These are phyloP conservation scores for Silene noctiflora DNA, from an alignment of 179 eudicot genomes.

Conservation along the genomic window DNA sequence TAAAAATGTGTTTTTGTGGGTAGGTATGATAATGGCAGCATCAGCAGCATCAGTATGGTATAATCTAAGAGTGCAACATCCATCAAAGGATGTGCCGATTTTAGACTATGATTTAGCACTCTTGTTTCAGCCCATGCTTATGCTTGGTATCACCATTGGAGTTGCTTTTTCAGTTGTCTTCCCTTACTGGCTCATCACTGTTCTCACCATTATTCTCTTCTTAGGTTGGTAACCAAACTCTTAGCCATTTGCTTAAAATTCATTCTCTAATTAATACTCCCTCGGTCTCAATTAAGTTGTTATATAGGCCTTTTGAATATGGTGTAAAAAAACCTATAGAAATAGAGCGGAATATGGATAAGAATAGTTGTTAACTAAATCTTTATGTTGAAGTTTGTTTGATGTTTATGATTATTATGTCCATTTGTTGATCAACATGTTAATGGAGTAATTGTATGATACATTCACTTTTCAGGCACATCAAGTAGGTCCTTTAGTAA, in stretches of 20 bases:
- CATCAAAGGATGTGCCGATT: constrained; percentile 80
- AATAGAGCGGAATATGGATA: too few species aligned
- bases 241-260: not conserved
- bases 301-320: too few species aligned
- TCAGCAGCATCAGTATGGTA: constrained; percentile 94
- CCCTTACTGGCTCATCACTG: constrained; percentile 95
- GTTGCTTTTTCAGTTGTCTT: constrained; percentile 88
- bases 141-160: constrained; percentile 95
- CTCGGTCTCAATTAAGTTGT: too few species aligned
- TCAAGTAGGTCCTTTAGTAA: constrained; percentile 79
- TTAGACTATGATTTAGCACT: constrained; percentile 95
- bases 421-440: not conserved
- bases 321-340: too few species aligned
- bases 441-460: not conserved
- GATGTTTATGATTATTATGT: not conserved
- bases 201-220: constrained; percentile 87
- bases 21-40: constrained; percentile 99
- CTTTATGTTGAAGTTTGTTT: not conserved
- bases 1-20: not conserved
- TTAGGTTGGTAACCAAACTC: constrained; percentile 40
- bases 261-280: not conserved
- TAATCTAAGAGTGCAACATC: constrained; percentile 88
- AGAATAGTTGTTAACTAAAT: not conserved
- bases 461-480: constrained; percentile 52
- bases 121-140: constrained; percentile 93